A percentile compares a stretch with the other conserved stretches of the same genome.
Evolutionary conservation across 768 basidiomycete genomes (phyloP).

Genomic region (Russula griseocarnosa): DNA sequence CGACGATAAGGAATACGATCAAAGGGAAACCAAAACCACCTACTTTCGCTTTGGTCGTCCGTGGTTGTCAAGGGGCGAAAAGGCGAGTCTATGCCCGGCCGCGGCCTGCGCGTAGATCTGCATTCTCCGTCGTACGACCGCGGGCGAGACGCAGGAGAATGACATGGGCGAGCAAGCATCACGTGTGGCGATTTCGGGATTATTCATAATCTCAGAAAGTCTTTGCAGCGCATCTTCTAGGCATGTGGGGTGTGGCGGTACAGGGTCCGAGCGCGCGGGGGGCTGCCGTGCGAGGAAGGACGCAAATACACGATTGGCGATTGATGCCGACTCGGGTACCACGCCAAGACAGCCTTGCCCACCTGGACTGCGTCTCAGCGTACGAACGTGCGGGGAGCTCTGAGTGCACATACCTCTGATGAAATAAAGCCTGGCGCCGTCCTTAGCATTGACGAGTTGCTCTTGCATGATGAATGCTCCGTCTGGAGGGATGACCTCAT

Average conservation of each 20-base stretch:
- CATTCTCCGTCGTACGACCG: not conserved
- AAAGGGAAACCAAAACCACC: not conserved
- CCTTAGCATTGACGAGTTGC: constrained; percentile 25
- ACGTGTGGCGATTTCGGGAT: constrained; percentile 9
- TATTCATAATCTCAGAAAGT: constrained; percentile 16
- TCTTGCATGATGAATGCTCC: constrained; percentile 20
- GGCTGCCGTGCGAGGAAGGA: constrained; percentile 28
- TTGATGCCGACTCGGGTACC: constrained; percentile 28
- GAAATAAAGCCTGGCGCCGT: constrained; percentile 26
- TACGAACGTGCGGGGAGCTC: not conserved
- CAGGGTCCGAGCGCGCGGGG: constrained; percentile 12
- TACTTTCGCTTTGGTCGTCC: constrained; percentile 27
- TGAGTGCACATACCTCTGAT: constrained; percentile 18
- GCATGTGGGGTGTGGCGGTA: not conserved
- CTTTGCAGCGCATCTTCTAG: constrained; percentile 17
- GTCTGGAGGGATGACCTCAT: constrained; percentile 18
- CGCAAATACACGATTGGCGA: constrained; percentile 30
- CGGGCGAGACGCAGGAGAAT: constrained; percentile 24
- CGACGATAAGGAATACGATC: not conserved
- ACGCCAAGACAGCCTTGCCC: constrained; percentile 25
- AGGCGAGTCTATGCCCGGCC: constrained; percentile 22
- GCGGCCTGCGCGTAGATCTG: constrained; percentile 11
- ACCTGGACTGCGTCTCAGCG: constrained; percentile 19
- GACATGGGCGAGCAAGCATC: constrained; percentile 24
- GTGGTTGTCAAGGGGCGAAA: constrained; percentile 22